phyloP scores from a whole-genome alignment of 768 basidiomycete genomes.

The Leccinum uliginosum region DNA sequence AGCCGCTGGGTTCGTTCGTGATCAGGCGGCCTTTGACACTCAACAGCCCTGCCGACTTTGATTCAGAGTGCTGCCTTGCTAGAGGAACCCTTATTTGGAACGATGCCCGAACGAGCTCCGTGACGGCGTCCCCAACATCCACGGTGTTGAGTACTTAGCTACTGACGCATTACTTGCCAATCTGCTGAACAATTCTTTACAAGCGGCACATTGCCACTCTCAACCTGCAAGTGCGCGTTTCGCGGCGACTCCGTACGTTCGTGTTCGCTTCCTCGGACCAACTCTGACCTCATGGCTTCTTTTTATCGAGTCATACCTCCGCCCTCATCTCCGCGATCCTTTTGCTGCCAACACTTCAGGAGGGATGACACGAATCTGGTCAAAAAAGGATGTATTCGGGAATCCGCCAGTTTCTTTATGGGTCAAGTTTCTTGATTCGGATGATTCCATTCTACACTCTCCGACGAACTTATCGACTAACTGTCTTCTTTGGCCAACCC shows the following conservation, averaged over 20 bases:
- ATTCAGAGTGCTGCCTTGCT: background rate
- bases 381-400: too few species aligned
- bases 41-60: background rate
- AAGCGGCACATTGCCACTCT: background rate
- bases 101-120: background rate
- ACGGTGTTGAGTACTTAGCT: background rate
- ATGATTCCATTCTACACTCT: too few species aligned
- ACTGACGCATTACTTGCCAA: background rate
- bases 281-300: background rate
- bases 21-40: background rate
- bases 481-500: too few species aligned
- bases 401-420: too few species aligned
- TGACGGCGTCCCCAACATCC: background rate
- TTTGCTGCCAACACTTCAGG: background rate
- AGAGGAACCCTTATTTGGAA: background rate
- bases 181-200: background rate
- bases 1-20: background rate
- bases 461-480: too few species aligned
- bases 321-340: background rate
- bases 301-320: background rate
- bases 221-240: background rate
- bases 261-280: background rate
- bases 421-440: too few species aligned
- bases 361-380: background rate
- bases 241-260: slow-evolving; percentile 3